Evolutionary conservation across 1,284 basidiomycete genomes (phyloP), one percentile per base, ranked within the genome.

Genomic region (Entoloma clypeatum): DNA sequence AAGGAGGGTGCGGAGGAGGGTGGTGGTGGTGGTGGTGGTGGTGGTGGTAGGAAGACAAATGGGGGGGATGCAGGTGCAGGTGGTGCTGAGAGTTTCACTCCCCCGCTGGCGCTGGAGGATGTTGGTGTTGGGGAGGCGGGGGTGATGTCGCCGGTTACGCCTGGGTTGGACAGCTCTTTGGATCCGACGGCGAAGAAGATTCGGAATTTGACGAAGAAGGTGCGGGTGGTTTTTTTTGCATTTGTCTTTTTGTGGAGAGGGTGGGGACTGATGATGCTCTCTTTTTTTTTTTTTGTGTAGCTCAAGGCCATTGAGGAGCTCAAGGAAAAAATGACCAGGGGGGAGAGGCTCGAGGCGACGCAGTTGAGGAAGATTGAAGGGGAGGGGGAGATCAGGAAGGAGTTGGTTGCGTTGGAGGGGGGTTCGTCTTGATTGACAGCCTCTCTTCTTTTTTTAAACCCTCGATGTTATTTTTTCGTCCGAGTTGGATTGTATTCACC

Each of bases 271-370:
- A 11, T 18, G 14, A 7, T 42, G 5, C n/a, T n/a, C n/a, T 29
- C 28, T 23, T 7, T 7, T 7, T 37, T 30, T 50, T 26, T 29
- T 28, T 32, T 25, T n/a, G 23, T 40, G 41, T 28, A 95, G 89
- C 75, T 96, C 56, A 95, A 95, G 64, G 93, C 92, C 9, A 96
- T 96, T 53, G 91, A 95, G 24, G 93, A 97, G 57, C 77, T 97
- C 41, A 96, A 96, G 71, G 86, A 91, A 55, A 90, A 92, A 65
- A 75, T 80, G 18, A 82, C 78, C 55, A 78, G 85, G 33, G 94
- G 94, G 1, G 93, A 97, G 62, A 77, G 84, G 43, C 73, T 97
- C 30, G 94, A 97, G 64, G 85, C 83, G 45, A 97, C 93, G 17
- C 94, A 98, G 67, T 64, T 95, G 52, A 88, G 89, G 74, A 98